Evolutionary conservation across 176 grass and related monocot species (phyloP).

Genomic region (Elymus sibiricus): DNA sequence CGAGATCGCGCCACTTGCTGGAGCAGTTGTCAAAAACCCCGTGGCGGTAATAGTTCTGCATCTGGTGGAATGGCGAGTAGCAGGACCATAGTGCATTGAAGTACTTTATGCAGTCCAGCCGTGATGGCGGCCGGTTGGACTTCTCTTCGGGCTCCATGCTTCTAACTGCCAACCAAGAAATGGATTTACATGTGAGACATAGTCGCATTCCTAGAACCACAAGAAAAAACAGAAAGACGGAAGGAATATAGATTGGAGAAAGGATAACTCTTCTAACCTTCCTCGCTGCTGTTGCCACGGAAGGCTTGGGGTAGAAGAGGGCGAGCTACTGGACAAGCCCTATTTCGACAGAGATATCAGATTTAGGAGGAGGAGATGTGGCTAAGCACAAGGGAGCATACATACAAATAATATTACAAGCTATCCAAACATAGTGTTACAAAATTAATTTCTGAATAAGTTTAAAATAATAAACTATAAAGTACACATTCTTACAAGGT

Average conservation of each 20-base stretch:
- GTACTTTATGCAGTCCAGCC: conserved; percentile 71
- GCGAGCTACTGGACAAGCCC: no score
- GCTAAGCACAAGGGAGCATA: no score
- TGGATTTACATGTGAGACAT: not conserved
- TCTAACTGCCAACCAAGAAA: not conserved
- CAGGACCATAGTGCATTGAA: conserved; percentile 94
- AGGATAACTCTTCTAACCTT: not conserved
- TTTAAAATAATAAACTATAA: no score
- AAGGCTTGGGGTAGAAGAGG: no score
- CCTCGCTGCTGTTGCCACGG: not conserved
- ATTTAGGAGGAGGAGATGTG: no score
- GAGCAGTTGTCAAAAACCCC: conserved; percentile 87
- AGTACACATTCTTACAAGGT: no score
- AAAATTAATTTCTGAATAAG: no score
- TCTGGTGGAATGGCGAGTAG: conserved; percentile 92
- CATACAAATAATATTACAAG: no score
- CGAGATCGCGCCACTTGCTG: conserved; percentile 66
- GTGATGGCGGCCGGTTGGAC: not conserved
- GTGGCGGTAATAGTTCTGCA: conserved; percentile 78
- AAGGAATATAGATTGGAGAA: not conserved
- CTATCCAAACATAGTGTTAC: no score
- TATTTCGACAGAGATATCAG: no score
- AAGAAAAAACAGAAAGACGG: not conserved
- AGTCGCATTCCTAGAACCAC: not conserved
- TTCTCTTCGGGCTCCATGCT: conserved; percentile 39